Base-by-base conservation (phyloP, 768 basidiomycete genomes). In the Pisolithus microcarpus region DNA sequence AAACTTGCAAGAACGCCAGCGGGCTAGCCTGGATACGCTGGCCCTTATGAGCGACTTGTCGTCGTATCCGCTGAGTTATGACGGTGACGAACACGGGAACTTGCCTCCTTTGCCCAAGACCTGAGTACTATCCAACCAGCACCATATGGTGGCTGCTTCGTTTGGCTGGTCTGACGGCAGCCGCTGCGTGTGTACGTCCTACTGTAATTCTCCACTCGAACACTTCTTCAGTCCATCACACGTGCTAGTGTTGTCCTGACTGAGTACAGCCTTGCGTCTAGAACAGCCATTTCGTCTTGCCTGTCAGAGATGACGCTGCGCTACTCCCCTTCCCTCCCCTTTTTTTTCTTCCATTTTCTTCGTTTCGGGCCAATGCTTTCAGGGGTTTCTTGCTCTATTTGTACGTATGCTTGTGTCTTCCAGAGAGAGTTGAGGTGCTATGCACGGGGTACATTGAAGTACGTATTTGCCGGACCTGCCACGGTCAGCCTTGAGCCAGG, bases 11-110 rank as follows among this genome's bases (percentile, higher is more conserved):
- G 60, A 55, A 19, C 79, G 80, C 37, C 80, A 82, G 64, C 80
- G 90, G 48, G 90, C 90, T 26, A 91, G 89, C 63, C 70, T 92
- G 57, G 90, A 92, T 59, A 91, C 90, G 0, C 73, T 92, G 31
- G 88, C 85, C 3, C 75, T 92, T 52, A 91, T 89, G 54, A 84
- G 76, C 58, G 90, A 90, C 65, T 67, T 92, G 50, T 81, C 87
- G 39, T 85, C 86, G n/a, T 91, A 88, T 61, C 87, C 89, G 15
- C 75, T 91, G 49, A 80, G 79, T 30, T 89, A 87, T 60, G 85
- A 90, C 60, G 59, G 64, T 47, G 67, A 65, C 34, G 62, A 67
- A 47, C 62, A 60, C 51, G 66, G 56, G 13, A 56, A 52, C 30
- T 53, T 60, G 49, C 57, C 61, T 23, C 38, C 56, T 19, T 55